Base-by-base conservation (phyloP, 176 grass and related monocot genomes). In the Triticum monococcum region DNA sequence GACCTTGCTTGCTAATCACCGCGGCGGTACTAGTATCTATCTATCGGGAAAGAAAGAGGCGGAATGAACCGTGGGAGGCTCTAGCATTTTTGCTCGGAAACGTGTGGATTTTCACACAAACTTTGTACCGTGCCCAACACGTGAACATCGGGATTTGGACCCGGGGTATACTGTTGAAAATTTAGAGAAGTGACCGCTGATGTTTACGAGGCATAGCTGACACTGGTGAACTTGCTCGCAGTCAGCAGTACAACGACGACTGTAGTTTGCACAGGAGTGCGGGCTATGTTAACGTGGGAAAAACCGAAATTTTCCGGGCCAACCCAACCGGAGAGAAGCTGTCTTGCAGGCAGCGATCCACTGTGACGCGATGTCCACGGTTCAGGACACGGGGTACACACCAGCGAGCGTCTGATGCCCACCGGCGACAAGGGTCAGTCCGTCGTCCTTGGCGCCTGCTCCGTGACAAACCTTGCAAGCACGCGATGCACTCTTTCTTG, bases 391-490 rank as follows among this genome's bases (percentile, higher is more conserved):
- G 68, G 31, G 26, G 43, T 28, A 67, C 64, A 67, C 64, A 20
- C 11, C 43, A 46, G 12, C 45, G 12, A 48, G 38, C 35, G 56
- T 6, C 35, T 32, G 48, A 3, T 14, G 48, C 14, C 14, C 89
- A 75, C 30, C 17, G 66, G 56, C 52, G 31, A 32, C 41, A 67
- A 60, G 8, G 8, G 61, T 54, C 50, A 0, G 45, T 18, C 48
- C 12, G 48, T 17, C 12, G 48, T 17, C 69, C 79, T 59, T 33
- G 12, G 16, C 46, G 8, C 33, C 62, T 17, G 1, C 26, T 38
- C 48, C 52, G 0, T 37, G 38, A 84, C 76, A 80, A 83, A 62
- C 61, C 31, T 37, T 80, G 61, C 81, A 68, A 45, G 74, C 46
- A 61, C 9, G 3, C 10, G 5, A 22, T 8, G 60, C 28, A 28